Base-by-base conservation (phyloP, 768 basidiomycete genomes). In the Mycena alexandri region DNA sequence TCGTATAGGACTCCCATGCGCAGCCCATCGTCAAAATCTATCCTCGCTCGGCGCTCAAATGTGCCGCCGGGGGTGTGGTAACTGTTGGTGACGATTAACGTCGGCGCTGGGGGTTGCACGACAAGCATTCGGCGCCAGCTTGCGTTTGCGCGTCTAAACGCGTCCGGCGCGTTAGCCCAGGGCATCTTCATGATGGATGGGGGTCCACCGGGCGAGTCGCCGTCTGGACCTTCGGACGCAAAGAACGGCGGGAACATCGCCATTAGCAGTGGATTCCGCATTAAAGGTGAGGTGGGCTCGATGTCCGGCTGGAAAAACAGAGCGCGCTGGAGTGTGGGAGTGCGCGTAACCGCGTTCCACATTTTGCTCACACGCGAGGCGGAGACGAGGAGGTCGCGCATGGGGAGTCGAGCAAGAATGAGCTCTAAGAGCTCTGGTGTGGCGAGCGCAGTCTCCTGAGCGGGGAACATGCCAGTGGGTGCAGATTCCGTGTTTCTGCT, bases 111-210 rank as follows among this genome's bases (percentile, higher is more conserved):
- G 29, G 55, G 55, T 38, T 57, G 55, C 16, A n/a, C 42, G 41
- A 57, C 54, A 5, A 55, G 54, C 54, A 55, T 55, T 5, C n/a
- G 36, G 17, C 54, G 54, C 54, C 54, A 55, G 55, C 55, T 57
- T 16, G 55, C 55, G 19, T 57, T 22, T 10, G 21, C 17, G 22
- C 55, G 55, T 9, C 25, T 42, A 24, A 57, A 57, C 10, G 55
- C 55, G 8, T 44, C 21, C 16, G 41, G 36, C 29, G 29, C 29
- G 14, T 43, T 22, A 13, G 55, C 38, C 55, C 38, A 57, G 22
- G 13, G 55, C 55, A 57, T 57, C 21, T 22, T 22, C 55, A 24
- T 4, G 38, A 57, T 44, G 22, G 21, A 19, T 22, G n/a, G 25
- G 4, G 29, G 22, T 6, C 42, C 42, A 14, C 42, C 22, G 24